These are phyloP conservation scores for Globisporangium camurandrum DNA, from an alignment of 352 stramenopile species.

Conservation along the genomic window DNA sequence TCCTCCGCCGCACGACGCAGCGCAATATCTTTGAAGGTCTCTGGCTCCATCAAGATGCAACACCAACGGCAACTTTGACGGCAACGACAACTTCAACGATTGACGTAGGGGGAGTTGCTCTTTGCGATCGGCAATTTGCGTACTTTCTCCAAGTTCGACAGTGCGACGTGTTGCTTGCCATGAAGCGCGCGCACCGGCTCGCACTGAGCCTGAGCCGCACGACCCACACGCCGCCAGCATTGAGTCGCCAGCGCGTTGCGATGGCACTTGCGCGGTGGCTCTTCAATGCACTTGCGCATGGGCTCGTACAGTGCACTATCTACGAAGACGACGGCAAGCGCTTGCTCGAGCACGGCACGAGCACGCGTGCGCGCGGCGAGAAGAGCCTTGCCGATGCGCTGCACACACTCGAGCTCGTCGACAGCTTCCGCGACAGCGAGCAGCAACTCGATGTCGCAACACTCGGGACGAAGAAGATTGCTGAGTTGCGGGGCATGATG, in stretches of 20 bases:
- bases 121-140: constrained; percentile 65
- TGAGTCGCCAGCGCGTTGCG: constrained; percentile 39
- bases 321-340: constrained; percentile 58
- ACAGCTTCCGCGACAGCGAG: constrained; percentile 36
- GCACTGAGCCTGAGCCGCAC: constrained; percentile 39
- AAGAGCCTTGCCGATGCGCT: constrained; percentile 37
- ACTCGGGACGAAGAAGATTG: constrained; percentile 49
- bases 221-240: constrained; percentile 17
- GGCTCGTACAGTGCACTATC: constrained; percentile 49
- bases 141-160: constrained; percentile 77
- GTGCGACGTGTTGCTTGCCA: constrained; percentile 52
- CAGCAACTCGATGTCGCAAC: constrained; percentile 44
- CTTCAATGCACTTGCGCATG: constrained; percentile 58
- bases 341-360: constrained; percentile 53
- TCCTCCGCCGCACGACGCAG: constrained; percentile 57
- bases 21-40: constrained; percentile 76
- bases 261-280: constrained; percentile 61
- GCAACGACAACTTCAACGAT: constrained; percentile 1
- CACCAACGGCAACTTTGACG: constrained; percentile 3
- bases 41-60: too few species aligned
- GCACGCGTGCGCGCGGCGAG: constrained; percentile 42
- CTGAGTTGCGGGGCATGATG: constrained; percentile 44
- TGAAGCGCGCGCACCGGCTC: constrained; percentile 56
- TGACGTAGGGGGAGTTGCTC: constrained; percentile 17
- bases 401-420: constrained; percentile 25